Conservation (phyloP, 2,329 filamentous ascomycete genomes). For the Aspergillus quadrilineatus region DNA sequence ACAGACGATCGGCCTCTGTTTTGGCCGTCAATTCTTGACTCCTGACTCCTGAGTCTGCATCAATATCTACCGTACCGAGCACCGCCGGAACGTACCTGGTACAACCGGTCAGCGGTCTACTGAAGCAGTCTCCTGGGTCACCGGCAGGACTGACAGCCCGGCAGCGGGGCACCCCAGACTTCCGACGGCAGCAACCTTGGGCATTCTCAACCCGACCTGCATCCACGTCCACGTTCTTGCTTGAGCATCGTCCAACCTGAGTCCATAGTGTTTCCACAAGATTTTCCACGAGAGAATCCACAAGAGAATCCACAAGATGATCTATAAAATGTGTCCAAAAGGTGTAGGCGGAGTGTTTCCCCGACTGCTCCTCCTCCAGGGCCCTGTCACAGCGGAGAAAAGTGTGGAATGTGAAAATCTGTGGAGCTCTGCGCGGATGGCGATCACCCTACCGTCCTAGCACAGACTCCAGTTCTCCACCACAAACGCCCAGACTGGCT, state of each 20-base stretch:
- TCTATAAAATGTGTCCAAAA: not conserved
- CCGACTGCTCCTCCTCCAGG: not conserved
- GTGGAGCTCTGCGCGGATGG: slow-evolving; percentile 2
- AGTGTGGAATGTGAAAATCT: not conserved
- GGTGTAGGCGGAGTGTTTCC: not conserved
- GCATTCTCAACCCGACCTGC: not conserved
- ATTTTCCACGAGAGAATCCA: no score
- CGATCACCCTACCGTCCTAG: not conserved
- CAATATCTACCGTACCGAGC: no score
- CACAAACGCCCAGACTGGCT: not conserved
- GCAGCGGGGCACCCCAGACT: not conserved
- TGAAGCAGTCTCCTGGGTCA: not conserved
- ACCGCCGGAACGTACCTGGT: no score
- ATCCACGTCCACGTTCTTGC: not conserved
- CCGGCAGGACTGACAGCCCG: not conserved
- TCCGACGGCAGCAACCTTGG: not conserved
- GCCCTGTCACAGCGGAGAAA: not conserved
- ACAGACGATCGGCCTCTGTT: not conserved
- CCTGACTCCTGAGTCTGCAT: no score
- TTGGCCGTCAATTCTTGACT: not conserved
- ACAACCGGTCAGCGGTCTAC: no score
- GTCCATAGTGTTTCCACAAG: no score
- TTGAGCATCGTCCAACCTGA: not conserved
- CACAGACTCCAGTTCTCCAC: not conserved
- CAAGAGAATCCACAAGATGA: no score